Conservation (phyloP, 2,329 filamentous ascomycete genomes). For the Trichoderma harzianum region DNA sequence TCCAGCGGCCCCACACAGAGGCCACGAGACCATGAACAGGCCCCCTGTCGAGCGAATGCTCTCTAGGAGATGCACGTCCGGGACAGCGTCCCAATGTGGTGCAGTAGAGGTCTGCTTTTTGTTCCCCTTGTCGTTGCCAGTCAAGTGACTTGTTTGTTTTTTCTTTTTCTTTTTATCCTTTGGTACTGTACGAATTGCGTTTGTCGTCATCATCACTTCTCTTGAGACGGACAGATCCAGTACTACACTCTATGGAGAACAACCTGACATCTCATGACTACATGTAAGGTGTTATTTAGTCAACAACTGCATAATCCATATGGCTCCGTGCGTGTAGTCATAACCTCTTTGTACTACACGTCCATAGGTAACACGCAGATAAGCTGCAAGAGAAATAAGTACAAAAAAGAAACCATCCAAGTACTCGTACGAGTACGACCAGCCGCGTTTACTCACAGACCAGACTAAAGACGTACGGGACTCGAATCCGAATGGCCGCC, state of each 20-base stretch:
- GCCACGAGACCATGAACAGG: slow-evolving; percentile 14
- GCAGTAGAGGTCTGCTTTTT: background rate
- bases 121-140: background rate
- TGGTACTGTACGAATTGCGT: background rate
- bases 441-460: background rate
- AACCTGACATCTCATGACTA: too few species aligned
- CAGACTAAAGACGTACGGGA: background rate
- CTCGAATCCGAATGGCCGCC: background rate
- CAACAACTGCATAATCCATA: background rate
- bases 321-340: background rate
- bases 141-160: background rate
- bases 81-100: slow-evolving; percentile 6
- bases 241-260: background rate
- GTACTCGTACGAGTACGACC: background rate
- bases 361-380: background rate
- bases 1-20: slow-evolving; percentile 1
- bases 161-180: background rate
- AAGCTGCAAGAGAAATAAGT: background rate
- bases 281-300: too few species aligned
- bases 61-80: slow-evolving; percentile 5
- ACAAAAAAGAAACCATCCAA: background rate
- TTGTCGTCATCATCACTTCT: background rate
- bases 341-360: background rate
- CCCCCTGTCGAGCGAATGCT: slow-evolving; percentile 5
- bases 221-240: background rate